Conservation (phyloP, 2,329 filamentous ascomycete genomes). For the Microdochium trichocladiopsis region DNA sequence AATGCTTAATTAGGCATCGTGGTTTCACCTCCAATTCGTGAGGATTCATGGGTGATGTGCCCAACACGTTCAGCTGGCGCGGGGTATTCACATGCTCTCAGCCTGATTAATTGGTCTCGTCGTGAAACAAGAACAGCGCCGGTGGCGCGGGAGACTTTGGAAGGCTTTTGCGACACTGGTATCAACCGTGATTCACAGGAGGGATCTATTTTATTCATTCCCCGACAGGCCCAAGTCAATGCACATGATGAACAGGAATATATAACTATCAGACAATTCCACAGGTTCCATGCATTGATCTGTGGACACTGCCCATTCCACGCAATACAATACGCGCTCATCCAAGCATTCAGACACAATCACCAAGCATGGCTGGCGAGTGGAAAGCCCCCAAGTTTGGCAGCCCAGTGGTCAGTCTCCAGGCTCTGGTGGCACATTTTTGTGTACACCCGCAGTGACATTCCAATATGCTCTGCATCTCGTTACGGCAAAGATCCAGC, state of each 20-base stretch:
- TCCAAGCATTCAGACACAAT: neutral
- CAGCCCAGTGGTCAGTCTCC: constrained; percentile 8
- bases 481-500: too few species aligned
- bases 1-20: neutral
- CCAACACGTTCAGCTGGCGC: neutral
- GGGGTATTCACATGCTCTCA: neutral
- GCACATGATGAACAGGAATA: neutral
- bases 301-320: too few species aligned
- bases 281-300: too few species aligned
- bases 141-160: neutral
- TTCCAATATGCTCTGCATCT: too few species aligned
- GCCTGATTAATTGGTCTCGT: neutral
- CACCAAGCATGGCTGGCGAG: constrained; percentile 2
- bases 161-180: neutral
- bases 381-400: constrained; percentile 21
- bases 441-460: too few species aligned
- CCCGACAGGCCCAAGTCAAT: neutral
- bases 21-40: neutral
- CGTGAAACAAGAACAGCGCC: neutral
- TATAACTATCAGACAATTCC: too few species aligned
- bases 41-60: neutral
- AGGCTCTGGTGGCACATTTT: too few species aligned
- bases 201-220: too few species aligned
- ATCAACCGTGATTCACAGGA: too few species aligned
- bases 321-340: too few species aligned